Evolutionary conservation across 208 protist species (phyloP).

Genomic region (Acanthamoeba rhysodes): DNA sequence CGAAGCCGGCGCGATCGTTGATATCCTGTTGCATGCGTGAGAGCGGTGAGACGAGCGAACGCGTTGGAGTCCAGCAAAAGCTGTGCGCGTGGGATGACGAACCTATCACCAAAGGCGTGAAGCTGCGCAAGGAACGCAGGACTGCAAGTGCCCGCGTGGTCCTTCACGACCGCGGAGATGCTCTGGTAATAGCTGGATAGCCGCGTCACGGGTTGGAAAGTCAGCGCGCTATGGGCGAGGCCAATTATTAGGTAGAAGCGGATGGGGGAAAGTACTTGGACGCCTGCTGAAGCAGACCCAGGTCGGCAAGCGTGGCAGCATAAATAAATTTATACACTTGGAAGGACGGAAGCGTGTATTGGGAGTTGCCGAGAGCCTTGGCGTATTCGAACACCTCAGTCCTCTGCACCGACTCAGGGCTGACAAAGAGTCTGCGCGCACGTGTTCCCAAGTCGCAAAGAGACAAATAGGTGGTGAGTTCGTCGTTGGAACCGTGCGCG

Average conservation of each 20-base stretch:
- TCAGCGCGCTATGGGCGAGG: no score
- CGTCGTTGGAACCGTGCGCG: not conserved
- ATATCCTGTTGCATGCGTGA: not conserved
- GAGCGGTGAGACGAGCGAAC: not conserved
- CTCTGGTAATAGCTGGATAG: not conserved
- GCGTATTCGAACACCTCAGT: conserved; percentile 76
- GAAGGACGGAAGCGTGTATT: conserved; percentile 65
- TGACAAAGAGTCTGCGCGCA: conserved; percentile 39
- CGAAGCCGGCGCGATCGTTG: conserved; percentile 13
- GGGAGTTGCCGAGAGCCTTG: conserved; percentile 64
- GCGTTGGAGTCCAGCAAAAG: not conserved
- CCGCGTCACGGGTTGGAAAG: not conserved
- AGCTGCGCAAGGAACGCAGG: not conserved
- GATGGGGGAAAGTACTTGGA: not conserved
- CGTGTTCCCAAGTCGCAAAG: not conserved
- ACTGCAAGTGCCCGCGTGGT: not conserved
- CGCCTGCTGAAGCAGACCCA: conserved; percentile 59
- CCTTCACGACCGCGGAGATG: not conserved
- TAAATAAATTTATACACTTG: conserved; percentile 79
- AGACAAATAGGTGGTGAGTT: no score
- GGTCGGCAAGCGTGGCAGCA: conserved; percentile 60
- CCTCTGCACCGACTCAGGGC: conserved; percentile 29
- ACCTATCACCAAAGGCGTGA: not conserved
- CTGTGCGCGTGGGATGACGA: not conserved
- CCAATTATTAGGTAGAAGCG: not conserved